These are phyloP conservation scores for Delonix regia DNA, from an alignment of 306 rosid species.

Conservation along the genomic window DNA sequence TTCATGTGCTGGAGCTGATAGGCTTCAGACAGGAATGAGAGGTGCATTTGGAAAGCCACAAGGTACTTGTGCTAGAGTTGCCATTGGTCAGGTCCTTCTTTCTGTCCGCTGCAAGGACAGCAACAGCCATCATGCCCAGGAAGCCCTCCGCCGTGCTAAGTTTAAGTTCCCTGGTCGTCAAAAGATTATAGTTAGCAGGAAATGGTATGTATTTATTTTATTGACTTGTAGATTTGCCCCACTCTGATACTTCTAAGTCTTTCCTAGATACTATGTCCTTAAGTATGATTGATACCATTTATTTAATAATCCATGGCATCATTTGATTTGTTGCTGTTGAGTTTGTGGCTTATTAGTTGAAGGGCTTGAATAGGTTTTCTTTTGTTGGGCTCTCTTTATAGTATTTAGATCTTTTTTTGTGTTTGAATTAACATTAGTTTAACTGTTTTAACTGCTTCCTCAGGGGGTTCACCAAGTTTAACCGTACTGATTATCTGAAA, in stretches of 20 bases:
- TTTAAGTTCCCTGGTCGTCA: constrained; percentile 87
- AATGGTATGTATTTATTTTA: constrained; percentile 53
- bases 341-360: background rate
- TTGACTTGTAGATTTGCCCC: background rate
- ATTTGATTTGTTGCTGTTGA: background rate
- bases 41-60: constrained; percentile 83
- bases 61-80: constrained; percentile 74
- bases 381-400: background rate
- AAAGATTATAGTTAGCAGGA: constrained; percentile 81
- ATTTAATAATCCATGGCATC: background rate
- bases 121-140: constrained; percentile 78
- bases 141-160: constrained; percentile 85
- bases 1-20: constrained; percentile 59
- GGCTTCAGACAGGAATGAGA: constrained; percentile 96
- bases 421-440: background rate
- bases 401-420: background rate
- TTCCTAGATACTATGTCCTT: background rate
- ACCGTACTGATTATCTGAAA: constrained; percentile 60
- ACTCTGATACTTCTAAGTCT: background rate
- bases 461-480: constrained; percentile 82
- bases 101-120: constrained; percentile 83
- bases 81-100: constrained; percentile 80
- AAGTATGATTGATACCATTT: background rate
- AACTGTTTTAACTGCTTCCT: constrained; percentile 13
- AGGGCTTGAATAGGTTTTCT: background rate